Conservation (phyloP, 176 grass and related monocot species). For the Coix lacrymajobi region DNA sequence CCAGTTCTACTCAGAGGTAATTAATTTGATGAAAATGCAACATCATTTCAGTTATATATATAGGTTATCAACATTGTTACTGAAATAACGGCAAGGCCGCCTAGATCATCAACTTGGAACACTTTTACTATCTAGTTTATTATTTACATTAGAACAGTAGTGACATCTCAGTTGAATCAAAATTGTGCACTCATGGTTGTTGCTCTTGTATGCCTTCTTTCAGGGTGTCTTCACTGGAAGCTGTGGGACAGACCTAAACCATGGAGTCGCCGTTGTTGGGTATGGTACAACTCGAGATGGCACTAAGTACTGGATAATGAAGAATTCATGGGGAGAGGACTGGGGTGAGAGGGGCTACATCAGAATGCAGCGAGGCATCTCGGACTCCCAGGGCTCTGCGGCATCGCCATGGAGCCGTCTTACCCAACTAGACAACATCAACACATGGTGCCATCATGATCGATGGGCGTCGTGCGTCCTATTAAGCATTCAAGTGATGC, state of each 20-base stretch:
- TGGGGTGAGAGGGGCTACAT: slow-evolving; percentile 74
- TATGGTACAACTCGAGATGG: slow-evolving; percentile 40
- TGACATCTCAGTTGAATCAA: not conserved
- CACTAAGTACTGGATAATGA: slow-evolving; percentile 65
- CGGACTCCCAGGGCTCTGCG: slow-evolving; percentile 36
- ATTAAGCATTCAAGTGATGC: not conserved
- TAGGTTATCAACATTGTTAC: too few relatives aligned
- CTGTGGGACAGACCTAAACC: slow-evolving; percentile 58
- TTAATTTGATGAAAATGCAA: too few relatives aligned
- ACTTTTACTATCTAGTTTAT: not conserved
- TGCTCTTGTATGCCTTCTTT: not conserved
- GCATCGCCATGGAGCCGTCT: slow-evolving; percentile 68
- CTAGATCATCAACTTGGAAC: not conserved
- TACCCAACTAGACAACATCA: slow-evolving; percentile 46
- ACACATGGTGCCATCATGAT: not conserved
- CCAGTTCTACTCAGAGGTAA: slow-evolving; percentile 75
- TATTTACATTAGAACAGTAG: not conserved
- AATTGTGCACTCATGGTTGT: not conserved
- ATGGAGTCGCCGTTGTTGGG: slow-evolving; percentile 52
- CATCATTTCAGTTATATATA: too few relatives aligned
- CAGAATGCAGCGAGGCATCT: slow-evolving; percentile 51
- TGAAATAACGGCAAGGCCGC: too few relatives aligned
- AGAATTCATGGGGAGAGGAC: slow-evolving; percentile 65
- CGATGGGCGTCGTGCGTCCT: not conserved
- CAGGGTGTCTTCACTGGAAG: slow-evolving; percentile 73